Base-by-base conservation (phyloP, 768 basidiomycete genomes). In the Pleurotus eryngii region DNA sequence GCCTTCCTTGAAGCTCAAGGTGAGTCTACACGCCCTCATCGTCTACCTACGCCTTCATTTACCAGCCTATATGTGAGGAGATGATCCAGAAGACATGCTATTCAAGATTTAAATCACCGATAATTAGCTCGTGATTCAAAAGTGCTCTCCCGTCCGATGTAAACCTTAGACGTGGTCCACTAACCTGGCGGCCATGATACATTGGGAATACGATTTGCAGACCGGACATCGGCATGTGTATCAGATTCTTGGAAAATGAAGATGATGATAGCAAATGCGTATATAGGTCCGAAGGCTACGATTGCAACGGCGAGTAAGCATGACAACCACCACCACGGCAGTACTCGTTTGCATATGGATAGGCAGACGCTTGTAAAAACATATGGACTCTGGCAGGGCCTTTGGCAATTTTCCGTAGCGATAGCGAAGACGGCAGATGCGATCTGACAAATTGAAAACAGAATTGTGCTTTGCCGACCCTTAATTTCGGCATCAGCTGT, bases 351-450 rank as follows among this genome's bases (percentile, higher is more conserved):
- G 45, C 87, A 89, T 60, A 85, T 88, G 83, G 84, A 85, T 67
- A 82, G 74, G 82, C 83, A 1, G 86, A 86, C 60, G 87, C 88
- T n/a, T 6, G 70, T 89, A n/a, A n/a, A 58, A 90, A 90, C 67
- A 74, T 90, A 83, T 89, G 82, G 72, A 83, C 3, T 80, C 17
- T 48, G 87, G 88, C 5, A 78, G 74, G 57, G 89, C 89, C 0
- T 82, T 78, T 90, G 88, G 88, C 85, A 88, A 72, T 90, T 40
- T 90, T 79, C 70, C 78, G 77, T n/a, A n/a, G n/a, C n/a, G n/a
- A n/a, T 26, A 78, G 85, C 1, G 76, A 81, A 40, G 86, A 87
- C 61, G n/a, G 74, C 86, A 9, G 68, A 74, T 6, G 75, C 75
- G 60, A 69, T 90, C 22, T 79, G 88, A 40, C 64, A 69, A 49